A percentile compares a stretch with the other conserved stretches of the same genome.
Evolutionary conservation across 2,329 filamentous ascomycete species (phyloP).

Genomic region (Epichloe uncinata): DNA sequence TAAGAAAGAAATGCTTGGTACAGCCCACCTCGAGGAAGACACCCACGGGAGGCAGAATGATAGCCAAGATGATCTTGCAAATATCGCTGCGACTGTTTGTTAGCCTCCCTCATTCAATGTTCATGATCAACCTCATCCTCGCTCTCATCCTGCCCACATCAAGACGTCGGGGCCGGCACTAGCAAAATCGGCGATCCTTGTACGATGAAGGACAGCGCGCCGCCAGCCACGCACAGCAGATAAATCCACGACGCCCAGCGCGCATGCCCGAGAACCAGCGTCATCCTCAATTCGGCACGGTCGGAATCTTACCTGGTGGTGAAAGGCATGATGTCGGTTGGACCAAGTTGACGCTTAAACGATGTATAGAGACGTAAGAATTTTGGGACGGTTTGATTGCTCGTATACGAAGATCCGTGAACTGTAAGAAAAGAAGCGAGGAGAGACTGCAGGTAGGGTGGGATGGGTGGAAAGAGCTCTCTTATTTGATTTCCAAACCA

Average conservation of each 20-base stretch:
- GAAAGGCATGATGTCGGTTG: constrained; percentile 39
- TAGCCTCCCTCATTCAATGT: background rate
- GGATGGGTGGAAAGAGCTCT: background rate
- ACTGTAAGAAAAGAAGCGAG: background rate
- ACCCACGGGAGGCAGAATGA: constrained; percentile 80
- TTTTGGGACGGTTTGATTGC: background rate
- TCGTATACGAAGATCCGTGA: background rate
- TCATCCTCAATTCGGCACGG: background rate
- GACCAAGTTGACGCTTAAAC: background rate
- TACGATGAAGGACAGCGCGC: background rate
- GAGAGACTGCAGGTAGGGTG: background rate
- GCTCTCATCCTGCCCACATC: background rate
- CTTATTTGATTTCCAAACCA: background rate
- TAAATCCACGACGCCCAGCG: background rate
- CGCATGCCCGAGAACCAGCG: background rate
- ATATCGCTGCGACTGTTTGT: constrained; percentile 30
- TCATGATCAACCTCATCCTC: background rate
- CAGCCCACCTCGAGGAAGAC: constrained; percentile 92
- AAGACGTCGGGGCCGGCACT: background rate
- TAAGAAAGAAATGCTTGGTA: constrained; percentile 78
- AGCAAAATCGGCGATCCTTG: background rate
- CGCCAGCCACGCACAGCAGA: background rate
- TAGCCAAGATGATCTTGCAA: constrained; percentile 66
- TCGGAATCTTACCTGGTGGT: constrained; percentile 37
- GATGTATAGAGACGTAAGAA: background rate